These are phyloP conservation scores for Sporisorium reilianum DNA, from an alignment of 1,284 basidiomycete genomes.

Conservation along the genomic window DNA sequence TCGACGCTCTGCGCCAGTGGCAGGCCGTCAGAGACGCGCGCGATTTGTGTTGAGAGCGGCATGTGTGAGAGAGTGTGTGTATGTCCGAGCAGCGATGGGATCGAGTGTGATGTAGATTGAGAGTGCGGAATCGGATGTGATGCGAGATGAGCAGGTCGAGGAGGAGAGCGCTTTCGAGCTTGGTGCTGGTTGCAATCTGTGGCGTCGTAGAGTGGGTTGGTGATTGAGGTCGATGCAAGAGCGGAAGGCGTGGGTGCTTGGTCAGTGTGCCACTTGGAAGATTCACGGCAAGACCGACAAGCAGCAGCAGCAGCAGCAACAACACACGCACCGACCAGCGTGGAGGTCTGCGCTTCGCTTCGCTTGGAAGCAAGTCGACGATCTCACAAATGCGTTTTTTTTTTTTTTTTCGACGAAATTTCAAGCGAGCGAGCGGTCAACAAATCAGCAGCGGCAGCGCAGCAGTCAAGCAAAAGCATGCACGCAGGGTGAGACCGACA, in stretches of 20 bases:
- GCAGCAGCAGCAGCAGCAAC: too few species aligned
- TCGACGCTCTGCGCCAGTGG: constrained; percentile 68
- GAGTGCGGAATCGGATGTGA: background rate
- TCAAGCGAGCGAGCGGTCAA: background rate
- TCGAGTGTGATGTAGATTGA: background rate
- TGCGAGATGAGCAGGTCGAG: background rate
- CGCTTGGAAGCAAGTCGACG: background rate
- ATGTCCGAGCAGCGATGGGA: too few species aligned
- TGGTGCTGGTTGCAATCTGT: background rate
- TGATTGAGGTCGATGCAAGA: background rate
- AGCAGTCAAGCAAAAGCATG: background rate
- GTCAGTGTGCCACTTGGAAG: background rate
- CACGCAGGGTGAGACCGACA: background rate
- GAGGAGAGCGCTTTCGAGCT: background rate
- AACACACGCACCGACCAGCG: background rate
- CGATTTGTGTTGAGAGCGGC: constrained; percentile 67
- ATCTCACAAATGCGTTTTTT: background rate
- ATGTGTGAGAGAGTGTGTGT: constrained; percentile 24
- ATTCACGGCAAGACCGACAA: background rate
- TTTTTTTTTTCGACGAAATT: background rate
- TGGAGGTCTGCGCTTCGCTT: background rate
- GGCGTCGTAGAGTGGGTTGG: background rate
- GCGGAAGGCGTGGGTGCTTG: background rate
- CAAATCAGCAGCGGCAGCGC: background rate
- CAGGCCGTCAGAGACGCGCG: constrained; percentile 63